Conservation (phyloP, 495 filamentous ascomycete genomes). For the Aspergillus coremiiformis region DNA sequence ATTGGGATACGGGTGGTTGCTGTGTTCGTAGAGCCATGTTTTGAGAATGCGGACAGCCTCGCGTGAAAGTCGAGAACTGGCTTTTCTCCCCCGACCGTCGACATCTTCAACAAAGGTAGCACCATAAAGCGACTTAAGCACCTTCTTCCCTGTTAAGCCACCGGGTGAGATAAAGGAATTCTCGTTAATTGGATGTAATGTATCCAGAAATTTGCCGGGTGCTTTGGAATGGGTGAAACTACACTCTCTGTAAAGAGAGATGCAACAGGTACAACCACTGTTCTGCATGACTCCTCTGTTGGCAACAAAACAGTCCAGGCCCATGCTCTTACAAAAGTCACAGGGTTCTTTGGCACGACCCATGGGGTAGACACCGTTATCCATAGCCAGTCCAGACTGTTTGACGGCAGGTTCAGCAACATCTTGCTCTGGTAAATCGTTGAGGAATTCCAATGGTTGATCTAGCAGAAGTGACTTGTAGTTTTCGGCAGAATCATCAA, state of each 20-base stretch:
- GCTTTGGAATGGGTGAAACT: constrained; percentile 54
- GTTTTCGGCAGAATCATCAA: constrained; percentile 27
- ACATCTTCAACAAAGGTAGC: constrained; percentile 28
- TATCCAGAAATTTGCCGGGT: constrained; percentile 42
- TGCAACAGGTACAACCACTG: constrained; percentile 68
- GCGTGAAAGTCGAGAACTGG: constrained; percentile 59
- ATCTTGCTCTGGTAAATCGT: constrained; percentile 24
- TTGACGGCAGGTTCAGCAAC: constrained; percentile 19
- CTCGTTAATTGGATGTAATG: constrained; percentile 45
- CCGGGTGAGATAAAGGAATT: constrained; percentile 34
- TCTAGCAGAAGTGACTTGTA: constrained; percentile 33
- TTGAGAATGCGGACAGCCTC: constrained; percentile 68
- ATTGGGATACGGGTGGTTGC: constrained; percentile 71
- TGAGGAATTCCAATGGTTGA: constrained; percentile 31
- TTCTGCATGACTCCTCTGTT: constrained; percentile 58
- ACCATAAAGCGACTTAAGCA: constrained; percentile 36
- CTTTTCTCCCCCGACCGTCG: constrained; percentile 44
- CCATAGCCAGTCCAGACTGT: constrained; percentile 24
- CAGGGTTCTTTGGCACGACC: constrained; percentile 52
- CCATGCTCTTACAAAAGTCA: constrained; percentile 59
- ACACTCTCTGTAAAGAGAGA: constrained; percentile 65
- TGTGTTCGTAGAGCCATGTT: constrained; percentile 68
- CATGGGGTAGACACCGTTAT: constrained; percentile 40
- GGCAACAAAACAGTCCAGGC: constrained; percentile 69
- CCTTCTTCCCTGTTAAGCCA: constrained; percentile 32